A percentile compares a stretch with the other conserved stretches of the same genome.
Conservation (phyloP, 2,329 filamentous ascomycete genomes). For the Bertia moriformis region DNA sequence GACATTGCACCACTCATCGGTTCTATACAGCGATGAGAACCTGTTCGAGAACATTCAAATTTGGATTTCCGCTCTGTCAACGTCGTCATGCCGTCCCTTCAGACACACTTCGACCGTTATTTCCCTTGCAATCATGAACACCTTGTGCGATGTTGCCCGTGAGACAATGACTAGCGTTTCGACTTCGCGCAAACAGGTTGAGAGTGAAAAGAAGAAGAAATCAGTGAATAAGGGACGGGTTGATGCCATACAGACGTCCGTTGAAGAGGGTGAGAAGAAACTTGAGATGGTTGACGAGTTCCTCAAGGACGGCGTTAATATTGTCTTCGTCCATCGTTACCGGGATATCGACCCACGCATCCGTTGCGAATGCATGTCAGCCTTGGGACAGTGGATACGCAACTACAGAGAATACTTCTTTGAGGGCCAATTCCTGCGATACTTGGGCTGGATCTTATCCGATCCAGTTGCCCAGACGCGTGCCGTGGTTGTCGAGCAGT, state of each 20-base stretch:
- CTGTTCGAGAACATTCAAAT: slow-evolving; percentile 50
- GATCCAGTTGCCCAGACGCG: slow-evolving; percentile 39
- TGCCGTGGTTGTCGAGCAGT: slow-evolving; percentile 42
- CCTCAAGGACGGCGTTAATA: slow-evolving; percentile 46
- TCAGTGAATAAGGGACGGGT: slow-evolving; percentile 46
- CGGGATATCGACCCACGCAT: slow-evolving; percentile 51
- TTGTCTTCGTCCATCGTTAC: slow-evolving; percentile 52
- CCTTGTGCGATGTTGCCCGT: slow-evolving; percentile 40
- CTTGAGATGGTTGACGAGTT: slow-evolving; percentile 36
- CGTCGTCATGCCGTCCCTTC: slow-evolving; percentile 45
- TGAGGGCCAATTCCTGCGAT: slow-evolving; percentile 48
- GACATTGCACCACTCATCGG: slow-evolving; percentile 38
- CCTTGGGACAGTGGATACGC: slow-evolving; percentile 48
- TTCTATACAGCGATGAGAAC: slow-evolving; percentile 39
- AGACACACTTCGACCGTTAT: slow-evolving; percentile 51
- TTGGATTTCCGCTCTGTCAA: slow-evolving; percentile 51
- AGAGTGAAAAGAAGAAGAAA: slow-evolving; percentile 45
- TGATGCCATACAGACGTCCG: slow-evolving; percentile 37
- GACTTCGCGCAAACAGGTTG: slow-evolving; percentile 42
- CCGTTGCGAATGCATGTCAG: slow-evolving; percentile 43
- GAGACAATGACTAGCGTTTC: slow-evolving; percentile 41
- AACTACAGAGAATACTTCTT: slow-evolving; percentile 50
- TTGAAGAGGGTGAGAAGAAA: slow-evolving; percentile 36
- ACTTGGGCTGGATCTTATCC: slow-evolving; percentile 54
- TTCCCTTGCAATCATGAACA: slow-evolving; percentile 40